Percentiles rank a stretch among this genome's conserved stretches.
Conservation (phyloP, 768 basidiomycete genomes). For the Baorangia bicolor region DNA sequence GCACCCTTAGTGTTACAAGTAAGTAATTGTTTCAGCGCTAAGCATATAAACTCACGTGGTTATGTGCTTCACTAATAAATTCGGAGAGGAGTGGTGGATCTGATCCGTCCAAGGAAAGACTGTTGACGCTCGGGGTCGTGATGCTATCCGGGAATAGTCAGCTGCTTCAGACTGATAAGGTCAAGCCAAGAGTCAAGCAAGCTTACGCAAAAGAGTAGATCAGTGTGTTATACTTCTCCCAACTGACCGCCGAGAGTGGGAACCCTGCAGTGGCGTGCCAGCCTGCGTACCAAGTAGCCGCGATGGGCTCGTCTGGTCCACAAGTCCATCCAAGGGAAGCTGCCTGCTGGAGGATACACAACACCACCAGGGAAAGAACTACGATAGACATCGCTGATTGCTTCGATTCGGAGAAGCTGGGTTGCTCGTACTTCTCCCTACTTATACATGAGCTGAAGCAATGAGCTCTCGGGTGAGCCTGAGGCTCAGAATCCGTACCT, state of each 20-base stretch:
- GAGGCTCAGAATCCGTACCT: not conserved
- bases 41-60: slow-evolving; percentile 28
- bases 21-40: not conserved
- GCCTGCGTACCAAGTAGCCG: slow-evolving; percentile 60
- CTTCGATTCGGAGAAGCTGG: not conserved
- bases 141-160: slow-evolving; percentile 17
- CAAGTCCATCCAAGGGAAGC: not conserved
- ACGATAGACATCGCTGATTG: not conserved
- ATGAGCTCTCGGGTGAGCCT: not conserved
- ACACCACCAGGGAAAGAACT: not conserved
- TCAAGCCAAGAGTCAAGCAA: too few species aligned
- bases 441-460: not conserved
- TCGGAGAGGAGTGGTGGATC: slow-evolving; percentile 48
- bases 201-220: slow-evolving; percentile 64
- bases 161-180: not conserved
- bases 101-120: slow-evolving; percentile 33
- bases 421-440: not conserved
- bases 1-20: slow-evolving; percentile 41
- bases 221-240: slow-evolving; percentile 65
- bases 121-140: slow-evolving; percentile 30
- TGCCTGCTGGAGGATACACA: not conserved
- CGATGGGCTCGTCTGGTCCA: slow-evolving; percentile 39
- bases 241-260: slow-evolving; percentile 53
- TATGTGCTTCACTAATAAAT: slow-evolving; percentile 56
- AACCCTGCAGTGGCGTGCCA: slow-evolving; percentile 56